These are phyloP conservation scores for Russula sp. DNA, from an alignment of 768 basidiomycete species.

Conservation along the genomic window DNA sequence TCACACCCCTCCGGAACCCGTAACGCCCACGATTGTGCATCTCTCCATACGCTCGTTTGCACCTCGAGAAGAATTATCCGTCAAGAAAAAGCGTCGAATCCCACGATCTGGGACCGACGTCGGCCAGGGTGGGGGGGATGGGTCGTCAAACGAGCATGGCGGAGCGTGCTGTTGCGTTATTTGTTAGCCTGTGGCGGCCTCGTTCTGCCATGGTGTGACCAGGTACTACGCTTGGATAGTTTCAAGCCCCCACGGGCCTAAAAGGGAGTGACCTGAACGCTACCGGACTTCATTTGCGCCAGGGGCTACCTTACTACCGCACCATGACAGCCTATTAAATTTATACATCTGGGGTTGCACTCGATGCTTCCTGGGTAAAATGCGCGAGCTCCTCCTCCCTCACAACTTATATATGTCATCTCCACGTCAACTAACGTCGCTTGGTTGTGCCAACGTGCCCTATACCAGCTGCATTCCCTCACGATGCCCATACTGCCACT, in stretches of 20 bases:
- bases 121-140: slow-evolving; percentile 1
- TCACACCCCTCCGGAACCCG: slow-evolving; percentile 29
- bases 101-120: slow-evolving; percentile 26
- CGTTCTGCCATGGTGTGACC: not conserved
- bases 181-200: slow-evolving; percentile 28
- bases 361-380: not conserved
- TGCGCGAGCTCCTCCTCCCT: not conserved
- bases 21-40: slow-evolving; percentile 61
- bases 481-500: not conserved
- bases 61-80: slow-evolving; percentile 43
- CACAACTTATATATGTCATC: slow-evolving; percentile 2
- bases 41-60: slow-evolving; percentile 62
- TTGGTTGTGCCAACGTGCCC: not conserved
- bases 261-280: not conserved
- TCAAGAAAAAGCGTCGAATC: slow-evolving; percentile 47
- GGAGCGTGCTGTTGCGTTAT: slow-evolving; percentile 37
- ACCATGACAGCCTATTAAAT: not conserved
- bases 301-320: not conserved
- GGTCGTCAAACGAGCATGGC: slow-evolving; percentile 18
- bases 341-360: not conserved
- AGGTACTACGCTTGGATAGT: not conserved
- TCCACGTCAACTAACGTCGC: not conserved
- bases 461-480: slow-evolving; percentile 8
- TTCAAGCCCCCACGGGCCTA: not conserved
- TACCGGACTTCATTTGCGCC: not conserved